Evolutionary conservation across 371 early-diverging fungal species (phyloP), one percentile per base, ranked within the genome.

Genomic region (Circinella umbellata): DNA sequence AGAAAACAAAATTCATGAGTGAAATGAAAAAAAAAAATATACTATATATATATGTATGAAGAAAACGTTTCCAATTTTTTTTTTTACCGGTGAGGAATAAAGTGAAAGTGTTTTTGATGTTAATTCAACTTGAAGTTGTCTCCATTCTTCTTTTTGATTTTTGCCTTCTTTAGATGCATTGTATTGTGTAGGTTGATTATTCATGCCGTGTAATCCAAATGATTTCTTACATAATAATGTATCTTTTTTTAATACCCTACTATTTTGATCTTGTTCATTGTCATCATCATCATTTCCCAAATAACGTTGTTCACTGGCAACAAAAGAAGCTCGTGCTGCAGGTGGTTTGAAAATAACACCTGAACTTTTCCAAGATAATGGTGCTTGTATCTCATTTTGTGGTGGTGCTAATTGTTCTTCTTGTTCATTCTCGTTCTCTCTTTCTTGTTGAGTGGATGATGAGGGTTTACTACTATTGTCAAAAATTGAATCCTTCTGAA

Each of bases 81-180:
- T 15, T 17, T n/a, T 51, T n/a, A 79, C 83, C 1, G 83, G 76
- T 62, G 67, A 66, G 18, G 72, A 66, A 59, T 76, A 83, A 15
- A 75, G 64, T 0, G 69, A 36, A 7, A 83, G 49, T 6, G 60
- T 60, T 10, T 47, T 39, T 4, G 61, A 36, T 1, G 80, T 79
- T 37, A 83, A 63, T 0, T 76, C 72, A 4, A 77, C 55, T 10
- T 77, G 73, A 3, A 76, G 57, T 48, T 83, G 83, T 42, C 54
- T 73, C 83, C 83, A 80, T 6, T 76, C 67, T 54, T 78, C 78
- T 17, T 70, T 73, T 8, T 74, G 57, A 57, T 69, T 70, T 11
- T 67, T 60, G 9, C 67, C 67, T 57, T 78, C 76, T 39, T 69
- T 73, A 5, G 73, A 64, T 4, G 78, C 79, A n/a, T 76, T 74